Base-by-base conservation (phyloP, 345 rosid species). In the Noccaea caerulescens region DNA sequence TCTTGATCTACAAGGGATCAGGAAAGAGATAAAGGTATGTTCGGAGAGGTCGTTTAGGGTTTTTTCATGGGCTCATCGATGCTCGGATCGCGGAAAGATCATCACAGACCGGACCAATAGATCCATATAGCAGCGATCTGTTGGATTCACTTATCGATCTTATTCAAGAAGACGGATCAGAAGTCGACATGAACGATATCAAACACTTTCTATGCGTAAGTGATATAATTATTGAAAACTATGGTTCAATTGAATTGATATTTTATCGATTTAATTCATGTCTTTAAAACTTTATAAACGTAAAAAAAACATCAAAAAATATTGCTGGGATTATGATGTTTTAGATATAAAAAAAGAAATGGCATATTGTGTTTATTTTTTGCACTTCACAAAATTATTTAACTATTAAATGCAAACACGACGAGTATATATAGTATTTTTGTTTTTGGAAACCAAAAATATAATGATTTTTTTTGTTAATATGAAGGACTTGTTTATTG, bases 401-500 rank as follows among this genome's bases (percentile, higher is more conserved):
- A 20, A 20, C 23, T 0, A 16, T 20, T 20, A 20, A 20, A 20
- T 20, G 23, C 23, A 20, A 20, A 20, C 23, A 20, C 23, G 2
- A 20, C 18, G 18, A 16, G 18, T 16, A 16, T 16, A 16, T 16
- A 1, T 20, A 20, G 23, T 20, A 20, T 20, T 20, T 20, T 20
- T 20, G 23, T 20, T 20, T 20, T 20, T 20, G 23, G 18, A 16
- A 16, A 16, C 18, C 18, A 16, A 16, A 16, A 16, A 16, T 16
- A 16, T 25, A 25, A 25, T 25, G 27, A 25, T 1, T 25, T 25
- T 25, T 25, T 16, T 16, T 27, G 30, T 27, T 27, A 3, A 27
- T 27, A 1, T 27, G 30, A 27, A 27, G 91, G 94, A 90, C 75
- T 69, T 90, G 59, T 83, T 88, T 68, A 0, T 84, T 46, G 90